Evolutionary conservation across 2,329 filamentous ascomycete species (phyloP), one percentile per base, ranked within the genome.

Genomic region (Byssochlamys sp.): DNA sequence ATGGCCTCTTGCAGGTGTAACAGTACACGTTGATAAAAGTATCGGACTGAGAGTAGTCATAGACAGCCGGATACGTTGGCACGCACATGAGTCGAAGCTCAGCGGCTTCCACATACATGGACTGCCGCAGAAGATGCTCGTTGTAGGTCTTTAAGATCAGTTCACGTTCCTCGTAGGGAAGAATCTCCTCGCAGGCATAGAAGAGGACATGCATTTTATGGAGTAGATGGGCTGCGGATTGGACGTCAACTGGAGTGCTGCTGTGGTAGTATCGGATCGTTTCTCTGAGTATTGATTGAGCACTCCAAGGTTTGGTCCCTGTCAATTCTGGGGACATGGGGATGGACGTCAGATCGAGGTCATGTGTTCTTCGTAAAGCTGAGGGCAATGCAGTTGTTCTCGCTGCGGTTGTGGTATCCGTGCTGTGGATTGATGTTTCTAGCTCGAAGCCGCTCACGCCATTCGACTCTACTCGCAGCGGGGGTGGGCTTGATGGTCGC

Each of bases 131-230:
- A 10, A 86, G 73, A 57, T 81, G 80, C 54, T 79, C 77, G 67
- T 86, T 81, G 66, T 85, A 85, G 2, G 78, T 73, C 48, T 78
- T 74, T 49, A 84, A 76, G 49, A 84, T 80, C 52, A 75, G 72
- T 65, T 84, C 81, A 53, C 80, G 74, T 63, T 84, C 80, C 55
- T 72, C 66, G 35, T 70, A 71, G 1, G 73, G 72, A 51, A 76
- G 63, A 24, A 76, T 71, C 26, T 67, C 59, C 45, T 74, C 72
- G 52, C 68, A 71, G 12, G 72, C 69, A 7, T 65, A 61, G 53
- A 75, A 75, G 9, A 76, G 66, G 24, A 69, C 54, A 55, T 74
- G 73, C 45, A 75, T 58, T 57, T 73, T 76, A 27, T 73, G 70
- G 3, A 76, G 69, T 7, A 76, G 58, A 61, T 76, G 74, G 3